Percentiles rank a stretch among this genome's conserved stretches.
These are phyloP conservation scores for Ophiostoma ips DNA, from an alignment of 2,329 filamentous ascomycete species.

Conservation along the genomic window DNA sequence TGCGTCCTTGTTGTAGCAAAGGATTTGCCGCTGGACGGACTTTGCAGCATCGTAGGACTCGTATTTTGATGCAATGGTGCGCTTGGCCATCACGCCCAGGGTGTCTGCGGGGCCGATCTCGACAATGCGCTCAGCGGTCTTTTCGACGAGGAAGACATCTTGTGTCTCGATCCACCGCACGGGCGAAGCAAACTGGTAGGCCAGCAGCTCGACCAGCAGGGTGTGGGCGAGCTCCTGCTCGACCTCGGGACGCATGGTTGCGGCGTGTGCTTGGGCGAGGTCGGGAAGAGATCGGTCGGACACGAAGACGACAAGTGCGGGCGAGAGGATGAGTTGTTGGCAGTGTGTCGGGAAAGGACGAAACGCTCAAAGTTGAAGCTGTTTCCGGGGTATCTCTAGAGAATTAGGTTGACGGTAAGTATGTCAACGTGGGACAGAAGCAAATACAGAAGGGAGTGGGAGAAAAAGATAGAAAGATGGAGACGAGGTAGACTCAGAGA, in stretches of 20 bases:
- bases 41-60: constrained; percentile 97
- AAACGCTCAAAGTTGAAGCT: constrained; percentile 3
- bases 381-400: constrained; percentile 7
- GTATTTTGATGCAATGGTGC: constrained; percentile 91
- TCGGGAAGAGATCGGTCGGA: neutral
- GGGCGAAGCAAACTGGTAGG: constrained; percentile 97
- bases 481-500: neutral
- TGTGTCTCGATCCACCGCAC: constrained; percentile 99
- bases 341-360: neutral
- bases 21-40: constrained; percentile 89
- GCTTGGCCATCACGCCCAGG: constrained; percentile 91
- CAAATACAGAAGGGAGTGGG: neutral
- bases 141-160: constrained; percentile 96
- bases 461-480: neutral
- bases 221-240: constrained; percentile 99
- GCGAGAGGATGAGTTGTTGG: neutral
- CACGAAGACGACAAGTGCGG: neutral
- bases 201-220: constrained; percentile 92
- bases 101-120: constrained; percentile 96
- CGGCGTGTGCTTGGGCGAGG: neutral
- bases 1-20: constrained; percentile 98
- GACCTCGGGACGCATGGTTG: constrained; percentile 86
- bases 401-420: neutral
- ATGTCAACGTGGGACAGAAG: neutral
- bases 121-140: constrained; percentile 91